A percentile compares a stretch with the other conserved stretches of the same genome.
Evolutionary conservation across 345 rosid species (phyloP).

Genomic region (Eucalyptus melliodora): DNA sequence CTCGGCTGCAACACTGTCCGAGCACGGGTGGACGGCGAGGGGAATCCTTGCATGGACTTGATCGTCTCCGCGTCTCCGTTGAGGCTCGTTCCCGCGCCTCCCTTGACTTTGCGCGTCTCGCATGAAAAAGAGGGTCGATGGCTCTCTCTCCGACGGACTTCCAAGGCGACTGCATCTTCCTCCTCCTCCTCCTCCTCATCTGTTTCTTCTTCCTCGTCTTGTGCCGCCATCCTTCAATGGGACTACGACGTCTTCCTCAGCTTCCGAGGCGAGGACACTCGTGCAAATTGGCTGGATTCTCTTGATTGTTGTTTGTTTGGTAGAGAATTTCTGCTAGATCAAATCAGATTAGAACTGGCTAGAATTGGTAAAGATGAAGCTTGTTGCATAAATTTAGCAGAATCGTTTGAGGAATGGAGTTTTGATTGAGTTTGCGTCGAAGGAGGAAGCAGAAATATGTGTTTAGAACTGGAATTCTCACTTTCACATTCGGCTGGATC

Average conservation of each 20-base stretch:
- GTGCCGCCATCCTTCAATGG: background rate
- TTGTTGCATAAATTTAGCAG: background rate
- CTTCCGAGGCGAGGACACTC: conserved; percentile 14
- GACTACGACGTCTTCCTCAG: conserved; percentile 19
- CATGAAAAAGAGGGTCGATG: background rate
- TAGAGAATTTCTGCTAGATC: background rate
- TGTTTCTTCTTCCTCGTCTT: background rate
- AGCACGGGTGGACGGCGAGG: background rate
- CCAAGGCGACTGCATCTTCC: background rate
- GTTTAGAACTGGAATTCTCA: background rate
- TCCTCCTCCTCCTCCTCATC: background rate
- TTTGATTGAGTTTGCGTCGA: accelerated
- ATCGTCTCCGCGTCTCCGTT: background rate
- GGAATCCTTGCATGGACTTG: background rate
- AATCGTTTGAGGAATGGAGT: background rate
- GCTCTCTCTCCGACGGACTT: background rate
- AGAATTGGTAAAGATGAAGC: background rate
- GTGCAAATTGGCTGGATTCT: background rate
- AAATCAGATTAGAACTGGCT: background rate
- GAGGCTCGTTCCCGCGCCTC: background rate
- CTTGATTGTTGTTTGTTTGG: background rate
- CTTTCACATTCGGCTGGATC: background rate
- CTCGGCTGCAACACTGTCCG: background rate
- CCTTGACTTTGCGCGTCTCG: background rate
- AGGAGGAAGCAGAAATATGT: background rate